Percentiles rank a stretch among this genome's conserved stretches.
phyloP scores from a whole-genome alignment of 1,284 basidiomycete species.

The Ceratobasidium sp. region DNA sequence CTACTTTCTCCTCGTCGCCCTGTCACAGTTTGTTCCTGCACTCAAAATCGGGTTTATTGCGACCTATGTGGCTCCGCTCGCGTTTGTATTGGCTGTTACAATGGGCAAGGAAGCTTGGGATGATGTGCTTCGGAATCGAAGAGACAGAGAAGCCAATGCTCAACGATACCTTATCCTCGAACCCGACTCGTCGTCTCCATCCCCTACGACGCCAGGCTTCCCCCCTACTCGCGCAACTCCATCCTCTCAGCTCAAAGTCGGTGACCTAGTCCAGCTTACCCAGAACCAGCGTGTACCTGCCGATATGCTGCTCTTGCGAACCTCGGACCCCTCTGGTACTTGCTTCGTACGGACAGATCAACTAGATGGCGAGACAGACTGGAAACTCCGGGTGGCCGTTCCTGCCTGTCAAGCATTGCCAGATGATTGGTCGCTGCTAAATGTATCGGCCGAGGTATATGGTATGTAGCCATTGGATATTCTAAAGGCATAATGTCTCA shows the following conservation, averaged over 20 bases:
- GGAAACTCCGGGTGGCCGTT: constrained; percentile 95
- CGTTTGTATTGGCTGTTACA: constrained; percentile 93
- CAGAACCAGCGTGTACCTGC: constrained; percentile 98
- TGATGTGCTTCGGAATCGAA: constrained; percentile 92
- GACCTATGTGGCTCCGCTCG: constrained; percentile 96
- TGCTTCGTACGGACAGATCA: constrained; percentile 99
- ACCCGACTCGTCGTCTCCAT: constrained; percentile 57
- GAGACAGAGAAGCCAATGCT: constrained; percentile 96
- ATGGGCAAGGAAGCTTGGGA: constrained; percentile 99
- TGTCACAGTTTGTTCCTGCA: constrained; percentile 96
- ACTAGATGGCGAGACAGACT: constrained; percentile 98
- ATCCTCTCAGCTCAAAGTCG: constrained; percentile 89
- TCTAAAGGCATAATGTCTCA: not conserved
- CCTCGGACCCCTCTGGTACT: constrained; percentile 87
- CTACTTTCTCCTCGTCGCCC: constrained; percentile 96
- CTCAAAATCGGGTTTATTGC: constrained; percentile 97
- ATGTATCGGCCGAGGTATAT: constrained; percentile 86
- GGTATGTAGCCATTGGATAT: constrained; percentile 61
- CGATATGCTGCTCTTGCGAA: constrained; percentile 91
- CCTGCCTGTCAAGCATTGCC: constrained; percentile 83
- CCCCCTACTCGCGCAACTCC: constrained; percentile 81
- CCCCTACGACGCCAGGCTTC: constrained; percentile 51
- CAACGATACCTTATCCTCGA: constrained; percentile 89
- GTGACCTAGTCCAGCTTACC: constrained; percentile 91
- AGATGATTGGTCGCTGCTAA: constrained; percentile 73